Evolutionary conservation across 805 yeast genomes (phyloP).

Genomic region (Ogataea neopini): DNA sequence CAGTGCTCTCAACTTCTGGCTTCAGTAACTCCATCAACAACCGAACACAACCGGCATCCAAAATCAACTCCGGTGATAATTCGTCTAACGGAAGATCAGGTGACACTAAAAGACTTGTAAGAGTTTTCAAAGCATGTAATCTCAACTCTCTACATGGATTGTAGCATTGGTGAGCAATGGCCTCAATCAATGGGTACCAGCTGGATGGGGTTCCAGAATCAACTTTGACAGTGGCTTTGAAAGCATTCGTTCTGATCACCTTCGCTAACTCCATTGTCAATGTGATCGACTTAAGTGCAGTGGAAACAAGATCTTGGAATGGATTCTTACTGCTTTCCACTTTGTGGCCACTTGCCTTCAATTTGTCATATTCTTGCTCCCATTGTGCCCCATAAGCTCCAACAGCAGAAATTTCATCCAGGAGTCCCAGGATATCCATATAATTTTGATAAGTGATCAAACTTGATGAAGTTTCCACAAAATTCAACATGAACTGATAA

Average conservation of each 20-base stretch:
- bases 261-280: conserved; percentile 56
- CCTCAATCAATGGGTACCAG: conserved; percentile 70
- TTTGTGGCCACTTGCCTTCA: conserved; percentile 44
- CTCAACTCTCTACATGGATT: conserved; percentile 84
- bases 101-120: conserved; percentile 54
- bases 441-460: conserved; percentile 52
- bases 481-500: conserved; percentile 46
- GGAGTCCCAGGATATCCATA: conserved; percentile 64
- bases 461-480: conserved; percentile 35
- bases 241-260: conserved; percentile 35
- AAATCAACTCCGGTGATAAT: conserved; percentile 52
- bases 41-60: conserved; percentile 77
- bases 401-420: conserved; percentile 78
- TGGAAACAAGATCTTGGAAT: conserved; percentile 53
- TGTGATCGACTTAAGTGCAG: conserved; percentile 61
- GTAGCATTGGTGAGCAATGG: conserved; percentile 84
- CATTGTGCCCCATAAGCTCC: conserved; percentile 79
- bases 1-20: conserved; percentile 63
- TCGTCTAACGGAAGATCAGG: conserved; percentile 37
- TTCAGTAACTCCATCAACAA: conserved; percentile 64
- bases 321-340: conserved; percentile 45
- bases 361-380: conserved; percentile 61
- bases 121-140: conserved; percentile 57
- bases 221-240: conserved; percentile 33
- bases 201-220: conserved; percentile 34